A percentile compares a stretch with the other conserved stretches of the same genome.
These are phyloP conservation scores for Phytophthora vignae DNA, from an alignment of 352 stramenopile genomes.

Conservation along the genomic window DNA sequence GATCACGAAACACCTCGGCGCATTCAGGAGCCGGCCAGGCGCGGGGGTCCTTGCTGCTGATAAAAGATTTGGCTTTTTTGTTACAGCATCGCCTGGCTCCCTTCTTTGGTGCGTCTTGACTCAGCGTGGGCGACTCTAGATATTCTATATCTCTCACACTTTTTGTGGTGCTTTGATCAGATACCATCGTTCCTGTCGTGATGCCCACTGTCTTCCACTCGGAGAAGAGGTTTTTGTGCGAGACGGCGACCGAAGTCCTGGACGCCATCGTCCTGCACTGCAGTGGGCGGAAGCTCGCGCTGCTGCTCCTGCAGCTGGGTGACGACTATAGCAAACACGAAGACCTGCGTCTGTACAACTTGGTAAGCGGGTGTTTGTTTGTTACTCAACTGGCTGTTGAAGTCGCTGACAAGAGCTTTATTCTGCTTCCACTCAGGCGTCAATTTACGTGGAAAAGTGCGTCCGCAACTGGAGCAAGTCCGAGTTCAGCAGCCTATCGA, in stretches of 20 bases:
- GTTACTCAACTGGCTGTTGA: not conserved
- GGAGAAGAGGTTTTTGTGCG: constrained; percentile 66
- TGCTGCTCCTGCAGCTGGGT: constrained; percentile 46
- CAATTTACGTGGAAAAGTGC: constrained; percentile 71
- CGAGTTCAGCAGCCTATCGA: constrained; percentile 37
- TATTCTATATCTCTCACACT: not conserved
- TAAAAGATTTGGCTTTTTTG: constrained; percentile 72
- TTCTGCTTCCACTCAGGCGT: no score
- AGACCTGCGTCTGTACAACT: constrained; percentile 57
- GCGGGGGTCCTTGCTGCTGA: constrained; percentile 51
- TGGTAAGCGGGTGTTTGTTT: constrained; percentile 36
- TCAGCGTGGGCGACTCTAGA: not conserved
- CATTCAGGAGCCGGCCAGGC: constrained; percentile 16
- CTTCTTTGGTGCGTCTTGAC: constrained; percentile 50
- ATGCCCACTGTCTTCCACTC: constrained; percentile 56
- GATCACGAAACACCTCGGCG: constrained; percentile 4
- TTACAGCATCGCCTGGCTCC: constrained; percentile 52
- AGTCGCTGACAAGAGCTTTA: not conserved
- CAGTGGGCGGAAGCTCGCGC: constrained; percentile 49
- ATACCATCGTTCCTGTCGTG: constrained; percentile 55
- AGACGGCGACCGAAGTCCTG: constrained; percentile 66
- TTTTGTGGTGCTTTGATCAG: constrained; percentile 19
- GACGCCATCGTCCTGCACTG: constrained; percentile 63
- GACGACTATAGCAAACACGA: constrained; percentile 39
- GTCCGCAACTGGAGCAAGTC: constrained; percentile 45